phyloP scores from a whole-genome alignment of 2,329 filamentous ascomycete genomes.

The Metarhizium rileyi region DNA sequence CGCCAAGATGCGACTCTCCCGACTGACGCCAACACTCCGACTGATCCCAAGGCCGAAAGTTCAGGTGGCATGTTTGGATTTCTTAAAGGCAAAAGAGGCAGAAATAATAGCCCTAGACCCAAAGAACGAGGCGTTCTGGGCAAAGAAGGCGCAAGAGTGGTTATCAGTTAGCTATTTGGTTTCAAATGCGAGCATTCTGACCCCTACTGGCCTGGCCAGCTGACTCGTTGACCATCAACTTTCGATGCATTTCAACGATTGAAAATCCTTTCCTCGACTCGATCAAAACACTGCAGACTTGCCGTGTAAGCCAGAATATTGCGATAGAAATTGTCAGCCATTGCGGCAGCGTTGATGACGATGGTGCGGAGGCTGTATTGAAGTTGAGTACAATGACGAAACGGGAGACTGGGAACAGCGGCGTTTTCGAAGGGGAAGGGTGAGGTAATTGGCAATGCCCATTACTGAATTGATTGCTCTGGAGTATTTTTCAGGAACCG shows the following conservation, averaged over 20 bases:
- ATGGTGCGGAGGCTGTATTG: neutral
- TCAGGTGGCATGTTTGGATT: constrained; percentile 86
- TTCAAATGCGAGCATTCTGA: neutral
- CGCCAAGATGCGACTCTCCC: constrained; percentile 71
- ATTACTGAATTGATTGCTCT: neutral
- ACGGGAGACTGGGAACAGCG: neutral
- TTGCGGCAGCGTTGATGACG: neutral
- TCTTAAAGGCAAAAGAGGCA: constrained; percentile 77
- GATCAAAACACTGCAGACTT: too few relatives aligned
- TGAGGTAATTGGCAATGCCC: neutral
- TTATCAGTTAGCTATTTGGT: constrained; percentile 48
- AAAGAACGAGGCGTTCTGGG: constrained; percentile 88
- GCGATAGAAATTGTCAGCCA: too few relatives aligned
- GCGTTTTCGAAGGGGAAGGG: neutral
- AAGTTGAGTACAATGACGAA: too few relatives aligned
- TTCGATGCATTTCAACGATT: too few relatives aligned
- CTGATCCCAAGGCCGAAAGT: constrained; percentile 42
- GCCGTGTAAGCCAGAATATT: too few relatives aligned
- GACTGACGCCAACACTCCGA: constrained; percentile 49
- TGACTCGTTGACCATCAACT: too few relatives aligned
- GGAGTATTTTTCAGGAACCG: neutral
- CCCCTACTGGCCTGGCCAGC: neutral
- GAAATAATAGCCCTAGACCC: constrained; percentile 86
- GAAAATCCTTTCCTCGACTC: too few relatives aligned
- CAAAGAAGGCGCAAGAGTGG: constrained; percentile 83